Evolutionary conservation across 306 rosid genomes (phyloP), one percentile per base, ranked within the genome.

Genomic region (Rosa rugosa): DNA sequence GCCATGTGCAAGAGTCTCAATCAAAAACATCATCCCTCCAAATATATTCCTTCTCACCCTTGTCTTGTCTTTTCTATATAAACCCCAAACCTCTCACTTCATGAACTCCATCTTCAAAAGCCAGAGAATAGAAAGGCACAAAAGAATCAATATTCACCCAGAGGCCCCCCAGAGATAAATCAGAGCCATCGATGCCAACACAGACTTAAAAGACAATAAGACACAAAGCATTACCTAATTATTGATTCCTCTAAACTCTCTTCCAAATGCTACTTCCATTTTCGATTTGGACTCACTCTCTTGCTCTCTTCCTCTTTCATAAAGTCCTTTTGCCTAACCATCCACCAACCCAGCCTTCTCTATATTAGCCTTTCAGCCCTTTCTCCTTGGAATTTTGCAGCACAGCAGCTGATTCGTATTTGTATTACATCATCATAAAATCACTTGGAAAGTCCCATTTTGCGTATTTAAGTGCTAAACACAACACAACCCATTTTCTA

Each of bases 241-340:
- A 75, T 84, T 84, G 88, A 88, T 90, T 93, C 97, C 79, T 81
- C 87, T 69, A 75, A 81, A 79, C 97, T 79, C 75, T 73, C 76
- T 86, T 91, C 98, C 98, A 95, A 95, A 81, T 75, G 83, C 96
- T 87, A 88, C 87, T 78, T 82, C 85, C 94, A 87, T 73, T 80
- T 75, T n/a, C 80, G 57, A 44, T 87, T 87, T 95, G 98, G 96
- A 84, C 85, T 80, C 60, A 76, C 49, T 79, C 80, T 23, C 75
- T 79, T 79, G 82, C 74, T 70, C 60, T 83, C 81, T 90, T 78
- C 83, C 87, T 63, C 84, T 78, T 78, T 80, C 86, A 77, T 82
- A 77, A 89, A 86, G 86, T 89, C 90, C 83, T 78, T 89, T 84
- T 87, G 90, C 86, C 90, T 69, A 80, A 86, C 84, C 86, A 83